Base-by-base conservation (phyloP, 768 basidiomycete genomes). In the Leccinum barrowsii region DNA sequence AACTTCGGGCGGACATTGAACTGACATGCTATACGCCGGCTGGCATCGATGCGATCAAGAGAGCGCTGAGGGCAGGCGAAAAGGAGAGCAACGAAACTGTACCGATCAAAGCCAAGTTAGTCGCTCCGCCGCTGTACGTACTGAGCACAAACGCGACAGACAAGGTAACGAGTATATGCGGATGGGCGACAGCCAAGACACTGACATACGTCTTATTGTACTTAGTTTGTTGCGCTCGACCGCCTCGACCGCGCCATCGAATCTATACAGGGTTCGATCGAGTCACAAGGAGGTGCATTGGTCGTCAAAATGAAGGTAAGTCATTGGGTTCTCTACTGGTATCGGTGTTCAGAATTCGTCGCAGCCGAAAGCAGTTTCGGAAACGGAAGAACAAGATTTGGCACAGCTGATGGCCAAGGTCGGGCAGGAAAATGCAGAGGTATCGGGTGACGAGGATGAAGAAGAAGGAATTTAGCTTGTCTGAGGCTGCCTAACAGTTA, bases 351-450 rank as follows among this genome's bases (percentile, higher is more conserved):
- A 44, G n/a, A 10, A 44, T n/a, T 8, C 11, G 21, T 59, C 19
- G 30, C 64, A 97, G 94, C 97, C 97, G 59, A 98, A 98, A 80
- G 94, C 96, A 2, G 90, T 99, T 37, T 94, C 92, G 24, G 97
- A 98, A 73, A 92, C 91, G 5, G 97, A 99, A 76, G 97, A 99
- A 73, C 90, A 94, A 64, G 97, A 98, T 71, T 84, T 99, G 62
- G 95, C 94, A 1, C 90, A 94, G 63, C 89, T 97, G 67, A 98
- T 99, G 96, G 92, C 90, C 40, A 91, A 93, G 73, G 94, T 89
- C 19, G 89, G 89, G 58, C 82, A 85, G 70, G 96, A 97, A 76
- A 99, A 99, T 71, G 92, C 87, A 5, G 95, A 99, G 70, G 92
- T 98, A 1, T 94, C 92, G 13, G 96, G 95, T 55, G 94, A 98